Percentiles rank a stretch among this genome's conserved stretches.
Conservation (phyloP, 176 grass and related monocot species). For the Eleusine indica region DNA sequence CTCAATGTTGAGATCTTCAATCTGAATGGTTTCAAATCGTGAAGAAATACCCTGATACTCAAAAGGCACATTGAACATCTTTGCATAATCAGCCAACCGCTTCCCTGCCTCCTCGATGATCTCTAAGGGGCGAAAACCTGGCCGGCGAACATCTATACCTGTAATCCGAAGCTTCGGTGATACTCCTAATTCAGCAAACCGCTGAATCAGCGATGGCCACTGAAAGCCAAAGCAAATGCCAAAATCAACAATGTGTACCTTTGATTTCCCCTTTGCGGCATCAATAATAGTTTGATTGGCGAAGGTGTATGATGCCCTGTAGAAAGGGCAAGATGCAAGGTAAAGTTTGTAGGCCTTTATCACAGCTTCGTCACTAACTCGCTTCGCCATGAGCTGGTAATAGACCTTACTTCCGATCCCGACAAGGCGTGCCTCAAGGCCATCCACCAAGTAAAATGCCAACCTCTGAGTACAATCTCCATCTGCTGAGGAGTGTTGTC, state of each 20-base stretch:
- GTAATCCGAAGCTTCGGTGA: slow-evolving; percentile 58
- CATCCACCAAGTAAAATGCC: slow-evolving; percentile 57
- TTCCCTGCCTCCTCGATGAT: slow-evolving; percentile 57
- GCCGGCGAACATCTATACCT: slow-evolving; percentile 49
- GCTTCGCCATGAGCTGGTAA: slow-evolving; percentile 38
- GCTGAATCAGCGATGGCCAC: slow-evolving; percentile 63
- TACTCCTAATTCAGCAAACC: slow-evolving; percentile 29
- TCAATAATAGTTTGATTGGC: slow-evolving; percentile 60
- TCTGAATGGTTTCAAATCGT: slow-evolving; percentile 50
- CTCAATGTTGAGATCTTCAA: slow-evolving; percentile 59
- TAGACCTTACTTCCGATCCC: slow-evolving; percentile 56
- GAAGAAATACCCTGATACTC: slow-evolving; percentile 64
- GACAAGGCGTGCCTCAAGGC: slow-evolving; percentile 59
- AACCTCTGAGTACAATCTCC: slow-evolving; percentile 62
- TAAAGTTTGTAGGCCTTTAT: slow-evolving; percentile 47
- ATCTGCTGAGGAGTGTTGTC: slow-evolving; percentile 41
- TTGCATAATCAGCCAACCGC: slow-evolving; percentile 61
- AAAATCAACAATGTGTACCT: slow-evolving; percentile 69
- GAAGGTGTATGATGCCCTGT: slow-evolving; percentile 44
- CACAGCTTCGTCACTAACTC: slow-evolving; percentile 22
- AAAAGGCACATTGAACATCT: slow-evolving; percentile 60
- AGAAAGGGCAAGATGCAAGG: slow-evolving; percentile 51
- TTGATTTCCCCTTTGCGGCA: slow-evolving; percentile 28
- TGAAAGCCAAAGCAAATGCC: slow-evolving; percentile 62
- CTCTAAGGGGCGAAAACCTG: slow-evolving; percentile 47